phyloP scores from a whole-genome alignment of 2,329 filamentous ascomycete genomes.

The Balansia obtecta region DNA sequence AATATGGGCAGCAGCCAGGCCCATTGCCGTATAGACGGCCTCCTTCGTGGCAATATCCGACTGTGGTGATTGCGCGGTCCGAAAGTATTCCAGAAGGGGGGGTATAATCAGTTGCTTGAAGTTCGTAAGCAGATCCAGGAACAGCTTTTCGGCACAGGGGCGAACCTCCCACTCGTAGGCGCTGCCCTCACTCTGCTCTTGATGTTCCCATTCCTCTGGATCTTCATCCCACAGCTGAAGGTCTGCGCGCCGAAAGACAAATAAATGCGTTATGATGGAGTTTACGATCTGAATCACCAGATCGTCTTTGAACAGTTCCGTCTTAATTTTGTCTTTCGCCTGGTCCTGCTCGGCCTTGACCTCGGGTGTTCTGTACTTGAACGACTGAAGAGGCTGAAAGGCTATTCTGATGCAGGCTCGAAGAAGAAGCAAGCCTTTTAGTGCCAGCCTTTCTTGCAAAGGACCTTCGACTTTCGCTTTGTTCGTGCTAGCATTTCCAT shows the following conservation, averaged over 20 bases:
- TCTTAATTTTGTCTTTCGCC: conserved; percentile 58
- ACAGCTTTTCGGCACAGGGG: conserved; percentile 86
- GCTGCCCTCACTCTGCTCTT: conserved; percentile 72
- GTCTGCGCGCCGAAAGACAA: conserved; percentile 75
- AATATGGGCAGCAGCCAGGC: conserved; percentile 68
- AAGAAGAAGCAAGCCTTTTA: conserved; percentile 74
- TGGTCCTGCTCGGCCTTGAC: conserved; percentile 64
- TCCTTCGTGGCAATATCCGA: conserved; percentile 75
- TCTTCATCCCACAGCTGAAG: conserved; percentile 89
- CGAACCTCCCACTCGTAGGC: conserved; percentile 89
- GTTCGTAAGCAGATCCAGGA: conserved; percentile 80
- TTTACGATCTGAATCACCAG: conserved; percentile 76
- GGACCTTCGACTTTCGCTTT: conserved; percentile 45
- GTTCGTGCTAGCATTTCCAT: conserved; percentile 22
- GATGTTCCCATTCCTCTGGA: conserved; percentile 88
- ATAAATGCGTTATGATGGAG: conserved; percentile 72
- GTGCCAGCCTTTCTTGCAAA: conserved; percentile 63
- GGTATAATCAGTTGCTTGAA: conserved; percentile 73
- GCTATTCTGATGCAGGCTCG: conserved; percentile 77
- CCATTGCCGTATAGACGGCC: conserved; percentile 87
- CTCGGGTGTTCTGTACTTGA: conserved; percentile 67
- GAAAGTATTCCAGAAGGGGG: conserved; percentile 73
- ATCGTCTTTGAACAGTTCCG: conserved; percentile 60
- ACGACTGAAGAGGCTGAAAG: conserved; percentile 67
- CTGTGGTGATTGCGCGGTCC: conserved; percentile 54